Evolutionary conservation across 2,329 filamentous ascomycete genomes (phyloP), one percentile per base, ranked within the genome.

Genomic region (Penicillium paneum): DNA sequence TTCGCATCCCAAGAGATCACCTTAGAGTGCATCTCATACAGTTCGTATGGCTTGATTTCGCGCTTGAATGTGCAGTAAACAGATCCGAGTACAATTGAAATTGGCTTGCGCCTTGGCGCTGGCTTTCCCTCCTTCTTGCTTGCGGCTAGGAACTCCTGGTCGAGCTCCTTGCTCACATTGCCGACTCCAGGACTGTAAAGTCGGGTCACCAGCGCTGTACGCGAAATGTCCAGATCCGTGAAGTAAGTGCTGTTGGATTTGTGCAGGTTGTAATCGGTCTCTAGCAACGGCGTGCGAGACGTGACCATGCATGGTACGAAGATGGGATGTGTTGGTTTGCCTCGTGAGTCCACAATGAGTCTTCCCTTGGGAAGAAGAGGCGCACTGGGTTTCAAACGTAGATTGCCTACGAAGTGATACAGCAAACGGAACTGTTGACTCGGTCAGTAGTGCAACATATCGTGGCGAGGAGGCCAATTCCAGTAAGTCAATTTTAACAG

Each of bases 171-270:
- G 66, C 78, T 75, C 38, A 85, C 73, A 28, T 76, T 70, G 13
- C 76, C 72, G 51, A 87, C 76, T 1, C 84, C 85, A 0, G 81
- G 79, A 19, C 80, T 81, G 49, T 87, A 77, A 2, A 92, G 76
- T 61, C 86, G 83, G 45, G 85, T 87, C 49, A 95, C 84, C 8
- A 94, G 83, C 60, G 95, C 89, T 0, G 89, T 89, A 53, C 94
- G 88, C 36, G 88, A 85, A 56, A 93, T 83, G 73, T 96, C 91
- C 61, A 95, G 84, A 73, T 96, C 91, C 61, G 85, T 79, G 70
- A 96, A 96, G 78, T 95, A 96, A 29, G 91, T 96, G 64, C 83
- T 85, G 76, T 91, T 90, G 58, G 86, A 86, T 71, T 92, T 91
- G 80, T 93, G 89, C 40, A 91, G 68, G 76, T 94, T 93, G 77